Percentiles rank a stretch among this genome's conserved stretches.
Conservation (phyloP, 768 basidiomycete genomes). For the Xerocomellus intermedius region DNA sequence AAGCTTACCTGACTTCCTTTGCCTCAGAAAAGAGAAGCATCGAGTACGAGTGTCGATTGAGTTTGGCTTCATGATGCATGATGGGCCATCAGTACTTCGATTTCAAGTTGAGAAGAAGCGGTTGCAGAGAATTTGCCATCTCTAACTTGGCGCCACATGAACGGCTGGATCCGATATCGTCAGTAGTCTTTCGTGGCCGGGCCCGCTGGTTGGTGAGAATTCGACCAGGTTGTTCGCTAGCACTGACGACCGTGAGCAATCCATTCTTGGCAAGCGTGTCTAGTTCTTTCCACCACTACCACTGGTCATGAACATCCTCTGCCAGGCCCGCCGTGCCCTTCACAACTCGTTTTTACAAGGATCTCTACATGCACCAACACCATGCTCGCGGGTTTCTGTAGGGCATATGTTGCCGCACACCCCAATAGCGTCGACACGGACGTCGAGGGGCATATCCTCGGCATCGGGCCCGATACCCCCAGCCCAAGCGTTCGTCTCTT, state of each 20-base stretch:
- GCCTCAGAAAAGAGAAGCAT: not conserved
- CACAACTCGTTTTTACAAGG: slow-evolving; percentile 22
- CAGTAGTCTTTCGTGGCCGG: not conserved
- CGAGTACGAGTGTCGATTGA: not conserved
- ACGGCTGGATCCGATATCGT: too few relatives aligned
- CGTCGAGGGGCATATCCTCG: slow-evolving; percentile 14
- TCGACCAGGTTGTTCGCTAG: not conserved
- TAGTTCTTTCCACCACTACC: not conserved
- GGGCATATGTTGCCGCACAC: not conserved
- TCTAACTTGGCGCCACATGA: not conserved
- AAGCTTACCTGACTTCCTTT: not conserved
- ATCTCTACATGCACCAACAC: not conserved
- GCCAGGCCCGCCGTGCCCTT: slow-evolving; percentile 20
- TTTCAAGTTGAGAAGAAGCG: not conserved
- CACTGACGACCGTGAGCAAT: not conserved
- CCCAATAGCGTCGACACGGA: not conserved
- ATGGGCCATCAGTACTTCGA: not conserved
- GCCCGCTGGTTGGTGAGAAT: slow-evolving; percentile 12
- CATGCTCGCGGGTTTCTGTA: slow-evolving; percentile 2
- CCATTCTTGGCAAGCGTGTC: slow-evolving; percentile 15
- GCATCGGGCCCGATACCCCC: slow-evolving; percentile 3
- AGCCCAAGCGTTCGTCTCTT: slow-evolving; percentile 22
- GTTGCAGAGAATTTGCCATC: not conserved
- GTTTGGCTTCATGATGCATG: not conserved
- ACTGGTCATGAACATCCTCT: slow-evolving; percentile 21